Evolutionary conservation across 2,329 filamentous ascomycete species (phyloP), one percentile per base, ranked within the genome.

Genomic region (Aspergillus eucalypticola): DNA sequence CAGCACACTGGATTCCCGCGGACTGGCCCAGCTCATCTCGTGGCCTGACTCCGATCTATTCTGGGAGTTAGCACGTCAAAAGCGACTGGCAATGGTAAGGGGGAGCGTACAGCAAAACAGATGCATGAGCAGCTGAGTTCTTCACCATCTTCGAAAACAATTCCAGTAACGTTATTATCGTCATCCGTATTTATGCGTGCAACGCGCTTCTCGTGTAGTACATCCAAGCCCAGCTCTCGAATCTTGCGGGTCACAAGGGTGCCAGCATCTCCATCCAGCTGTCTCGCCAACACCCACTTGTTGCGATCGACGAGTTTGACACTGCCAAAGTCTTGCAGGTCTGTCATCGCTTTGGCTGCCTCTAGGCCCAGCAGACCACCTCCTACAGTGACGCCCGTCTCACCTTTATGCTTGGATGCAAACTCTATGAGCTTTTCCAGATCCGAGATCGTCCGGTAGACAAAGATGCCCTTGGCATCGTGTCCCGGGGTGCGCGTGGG

Each of bases 341-440:
- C 92, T 80, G 93, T 88, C 90, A 96, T 92, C 2, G 92, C 92
- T 69, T 96, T 95, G 35, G 91, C 92, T 2, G 92, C 92, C 77
- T 96, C 92, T 0, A 97, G 84, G 0, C 92, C 92, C 0, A 96
- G 82, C 23, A 97, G 76, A 0, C 92, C 92, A 55, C 92, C 92
- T 23, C 92, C 92, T 3, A 96, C 90, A 0, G 95, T 91, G 4
- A 87, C 84, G 0, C 90, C 92, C 2, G 84, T 84, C 2, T 87
- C 86, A 4, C 86, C 90, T 66, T 87, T 89, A 56, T 86, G 85
- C 10, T 81, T 79, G 1, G 85, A 82, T 0, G 91, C 86, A 70
- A 90, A 96, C 1, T 82, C 79, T 59, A 96, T 96, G 3, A 96
- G 83, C 46, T 83, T 85, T 71, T 92, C 83, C 38, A 96, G 77